Conservation (phyloP, 2,329 filamentous ascomycete species). For the Scorias spongiosa region DNA sequence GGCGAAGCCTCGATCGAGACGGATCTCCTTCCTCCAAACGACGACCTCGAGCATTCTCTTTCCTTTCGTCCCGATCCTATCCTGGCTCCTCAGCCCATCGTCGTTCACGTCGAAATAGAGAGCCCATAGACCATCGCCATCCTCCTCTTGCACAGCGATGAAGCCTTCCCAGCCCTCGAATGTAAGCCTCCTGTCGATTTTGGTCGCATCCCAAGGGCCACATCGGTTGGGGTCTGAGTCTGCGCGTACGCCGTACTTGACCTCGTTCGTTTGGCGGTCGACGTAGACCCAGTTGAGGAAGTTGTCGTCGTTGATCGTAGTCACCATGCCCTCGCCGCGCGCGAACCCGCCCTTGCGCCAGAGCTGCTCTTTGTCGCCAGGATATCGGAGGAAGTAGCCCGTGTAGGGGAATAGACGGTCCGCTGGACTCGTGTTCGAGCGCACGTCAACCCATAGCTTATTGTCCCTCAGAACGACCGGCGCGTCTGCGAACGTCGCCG, state of each 20-base stretch:
- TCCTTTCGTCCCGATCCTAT: constrained; percentile 10
- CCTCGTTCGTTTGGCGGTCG: constrained; percentile 7
- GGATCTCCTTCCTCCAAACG: constrained; percentile 17
- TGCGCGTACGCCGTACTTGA: constrained; percentile 11
- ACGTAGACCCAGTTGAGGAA: constrained; percentile 10
- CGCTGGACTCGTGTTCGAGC: constrained; percentile 2
- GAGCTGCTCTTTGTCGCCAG: constrained; percentile 4
- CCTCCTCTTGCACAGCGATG: constrained; percentile 7
- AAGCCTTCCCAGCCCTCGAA: constrained; percentile 11
- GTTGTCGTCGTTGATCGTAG: constrained; percentile 7
- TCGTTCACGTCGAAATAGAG: constrained; percentile 10
- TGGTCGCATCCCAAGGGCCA: constrained; percentile 10
- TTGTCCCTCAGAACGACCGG: constrained; percentile 15
- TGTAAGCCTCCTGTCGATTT: constrained; percentile 8
- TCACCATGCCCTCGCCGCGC: constrained; percentile 12
- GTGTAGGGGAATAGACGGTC: constrained; percentile 6
- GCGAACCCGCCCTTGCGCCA: constrained; percentile 13
- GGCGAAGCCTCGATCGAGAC: constrained; percentile 10
- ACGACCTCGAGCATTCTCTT: constrained; percentile 18
- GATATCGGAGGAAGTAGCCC: constrained; percentile 7
- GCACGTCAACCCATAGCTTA: constrained; percentile 7
- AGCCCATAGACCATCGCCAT: constrained; percentile 10
- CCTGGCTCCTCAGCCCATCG: constrained; percentile 7
- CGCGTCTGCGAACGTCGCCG: constrained; percentile 14
- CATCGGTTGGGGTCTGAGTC: constrained; percentile 5